phyloP scores from a whole-genome alignment of 352 stramenopile genomes.

The Globisporangium middletonii region DNA sequence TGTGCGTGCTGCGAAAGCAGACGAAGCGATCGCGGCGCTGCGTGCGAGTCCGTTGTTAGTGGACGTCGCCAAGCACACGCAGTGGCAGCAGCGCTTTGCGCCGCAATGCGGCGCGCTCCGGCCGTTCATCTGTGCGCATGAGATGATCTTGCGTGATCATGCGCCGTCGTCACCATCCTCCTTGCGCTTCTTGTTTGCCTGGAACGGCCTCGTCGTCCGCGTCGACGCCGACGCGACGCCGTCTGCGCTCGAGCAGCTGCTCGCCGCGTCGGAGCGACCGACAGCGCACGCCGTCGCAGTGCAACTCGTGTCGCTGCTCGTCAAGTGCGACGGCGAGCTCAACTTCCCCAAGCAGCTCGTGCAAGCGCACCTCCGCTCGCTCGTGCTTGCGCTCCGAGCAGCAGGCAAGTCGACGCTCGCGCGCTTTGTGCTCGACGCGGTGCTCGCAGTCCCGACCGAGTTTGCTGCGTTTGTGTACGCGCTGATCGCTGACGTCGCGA shows the following conservation, averaged over 20 bases:
- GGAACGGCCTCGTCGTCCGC: constrained; percentile 50
- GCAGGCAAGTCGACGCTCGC: constrained; percentile 7
- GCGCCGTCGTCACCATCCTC: constrained; percentile 20
- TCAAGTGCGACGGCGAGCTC: constrained; percentile 38
- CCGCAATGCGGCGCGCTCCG: constrained; percentile 52
- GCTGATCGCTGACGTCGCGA: constrained; percentile 26
- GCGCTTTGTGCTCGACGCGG: constrained; percentile 41
- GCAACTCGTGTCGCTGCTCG: constrained; percentile 57
- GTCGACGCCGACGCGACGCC: constrained; percentile 51
- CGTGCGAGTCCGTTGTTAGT: constrained; percentile 54
- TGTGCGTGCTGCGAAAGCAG: constrained; percentile 26
- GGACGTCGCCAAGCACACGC: constrained; percentile 46
- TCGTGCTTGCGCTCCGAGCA: not conserved
- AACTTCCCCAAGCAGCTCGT: constrained; percentile 68
- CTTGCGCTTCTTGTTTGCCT: constrained; percentile 59
- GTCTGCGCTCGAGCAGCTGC: constrained; percentile 35
- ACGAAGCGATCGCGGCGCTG: constrained; percentile 42
- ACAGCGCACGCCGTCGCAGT: constrained; percentile 29
- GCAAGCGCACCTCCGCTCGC: constrained; percentile 44
- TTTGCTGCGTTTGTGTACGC: constrained; percentile 42
- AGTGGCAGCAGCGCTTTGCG: constrained; percentile 55
- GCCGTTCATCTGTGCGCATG: constrained; percentile 71
- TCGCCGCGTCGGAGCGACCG: not conserved
- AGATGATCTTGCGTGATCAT: constrained; percentile 82
- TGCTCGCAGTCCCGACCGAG: constrained; percentile 46